Evolutionary conservation across 2,329 filamentous ascomycete genomes (phyloP).

Genomic region (Nigrograna mackinnonii): DNA sequence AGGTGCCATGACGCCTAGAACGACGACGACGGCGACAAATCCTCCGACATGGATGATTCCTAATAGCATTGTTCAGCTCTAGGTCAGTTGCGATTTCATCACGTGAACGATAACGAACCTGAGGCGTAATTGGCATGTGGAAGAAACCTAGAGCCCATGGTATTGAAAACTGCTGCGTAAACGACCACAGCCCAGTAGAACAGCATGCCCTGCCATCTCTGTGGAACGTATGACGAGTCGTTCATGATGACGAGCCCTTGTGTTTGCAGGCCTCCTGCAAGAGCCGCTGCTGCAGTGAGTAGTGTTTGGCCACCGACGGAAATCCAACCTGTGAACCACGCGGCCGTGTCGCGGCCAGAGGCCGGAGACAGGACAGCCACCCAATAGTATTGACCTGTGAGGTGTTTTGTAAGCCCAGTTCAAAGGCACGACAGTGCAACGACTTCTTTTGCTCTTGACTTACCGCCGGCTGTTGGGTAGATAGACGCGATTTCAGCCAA

Average conservation of each 20-base stretch:
- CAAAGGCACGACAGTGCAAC: background rate
- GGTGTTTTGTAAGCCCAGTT: too few species aligned
- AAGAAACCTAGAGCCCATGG: slow-evolving; percentile 45
- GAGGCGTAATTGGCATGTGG: slow-evolving; percentile 42
- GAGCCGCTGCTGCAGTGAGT: slow-evolving; percentile 53
- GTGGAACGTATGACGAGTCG: slow-evolving; percentile 41
- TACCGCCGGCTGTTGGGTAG: slow-evolving; percentile 69
- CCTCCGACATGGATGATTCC: slow-evolving; percentile 21
- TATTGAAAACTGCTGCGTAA: slow-evolving; percentile 45
- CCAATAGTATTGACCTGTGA: slow-evolving; percentile 52
- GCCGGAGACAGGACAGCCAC: slow-evolving; percentile 44
- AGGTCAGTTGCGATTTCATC: background rate
- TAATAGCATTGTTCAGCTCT: background rate
- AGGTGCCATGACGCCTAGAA: slow-evolving; percentile 21
- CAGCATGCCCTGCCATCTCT: slow-evolving; percentile 52
- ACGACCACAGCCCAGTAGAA: slow-evolving; percentile 51
- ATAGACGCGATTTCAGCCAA: slow-evolving; percentile 73
- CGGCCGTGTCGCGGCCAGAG: slow-evolving; percentile 37
- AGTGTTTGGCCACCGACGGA: slow-evolving; percentile 52
- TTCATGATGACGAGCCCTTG: slow-evolving; percentile 51
- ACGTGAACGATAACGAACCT: slow-evolving; percentile 2
- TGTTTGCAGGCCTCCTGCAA: slow-evolving; percentile 49
- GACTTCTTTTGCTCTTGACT: slow-evolving; percentile 63
- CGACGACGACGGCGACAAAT: slow-evolving; percentile 17
- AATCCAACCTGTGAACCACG: slow-evolving; percentile 48